These are phyloP conservation scores for Puccinia hordei DNA, from an alignment of 1,284 basidiomycete species.

Conservation along the genomic window DNA sequence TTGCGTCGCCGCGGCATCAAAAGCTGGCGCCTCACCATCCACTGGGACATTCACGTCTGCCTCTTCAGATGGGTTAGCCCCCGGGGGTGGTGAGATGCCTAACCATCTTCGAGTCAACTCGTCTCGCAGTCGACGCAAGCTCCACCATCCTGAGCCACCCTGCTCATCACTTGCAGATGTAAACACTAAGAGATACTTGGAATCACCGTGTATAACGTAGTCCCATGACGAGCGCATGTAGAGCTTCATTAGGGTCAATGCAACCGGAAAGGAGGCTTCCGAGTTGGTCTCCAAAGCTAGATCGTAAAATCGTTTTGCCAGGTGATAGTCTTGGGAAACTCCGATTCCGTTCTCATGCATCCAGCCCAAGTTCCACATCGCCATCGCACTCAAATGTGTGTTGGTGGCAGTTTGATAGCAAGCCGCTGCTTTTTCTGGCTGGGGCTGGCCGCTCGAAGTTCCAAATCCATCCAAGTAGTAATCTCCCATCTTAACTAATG, in stretches of 20 bases:
- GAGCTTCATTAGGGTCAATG: slow-evolving; percentile 77
- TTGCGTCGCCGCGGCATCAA: slow-evolving; percentile 39
- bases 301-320: slow-evolving; percentile 96
- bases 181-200: slow-evolving; percentile 46
- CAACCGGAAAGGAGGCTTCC: slow-evolving; percentile 85
- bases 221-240: slow-evolving; percentile 80
- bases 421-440: slow-evolving; percentile 80
- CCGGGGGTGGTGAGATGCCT: slow-evolving; percentile 44
- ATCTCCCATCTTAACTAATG: slow-evolving; percentile 84
- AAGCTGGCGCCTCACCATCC: slow-evolving; percentile 18
- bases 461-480: slow-evolving; percentile 90
- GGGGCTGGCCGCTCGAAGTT: slow-evolving; percentile 65
- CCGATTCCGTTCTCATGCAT: slow-evolving; percentile 98
- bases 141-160: slow-evolving; percentile 43
- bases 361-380: slow-evolving; percentile 98
- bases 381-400: slow-evolving; percentile 83
- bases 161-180: slow-evolving; percentile 33
- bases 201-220: slow-evolving; percentile 51
- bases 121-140: slow-evolving; percentile 38
- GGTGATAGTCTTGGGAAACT: slow-evolving; percentile 88
- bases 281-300: slow-evolving; percentile 78
- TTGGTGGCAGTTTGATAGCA: slow-evolving; percentile 90
- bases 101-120: slow-evolving; percentile 48
- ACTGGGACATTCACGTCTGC: slow-evolving; percentile 12
- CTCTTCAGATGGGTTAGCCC: slow-evolving; percentile 22